Evolutionary conservation across 208 protist genomes (phyloP), one percentile per base, ranked within the genome.

Genomic region (Leishmania amazonensis): DNA sequence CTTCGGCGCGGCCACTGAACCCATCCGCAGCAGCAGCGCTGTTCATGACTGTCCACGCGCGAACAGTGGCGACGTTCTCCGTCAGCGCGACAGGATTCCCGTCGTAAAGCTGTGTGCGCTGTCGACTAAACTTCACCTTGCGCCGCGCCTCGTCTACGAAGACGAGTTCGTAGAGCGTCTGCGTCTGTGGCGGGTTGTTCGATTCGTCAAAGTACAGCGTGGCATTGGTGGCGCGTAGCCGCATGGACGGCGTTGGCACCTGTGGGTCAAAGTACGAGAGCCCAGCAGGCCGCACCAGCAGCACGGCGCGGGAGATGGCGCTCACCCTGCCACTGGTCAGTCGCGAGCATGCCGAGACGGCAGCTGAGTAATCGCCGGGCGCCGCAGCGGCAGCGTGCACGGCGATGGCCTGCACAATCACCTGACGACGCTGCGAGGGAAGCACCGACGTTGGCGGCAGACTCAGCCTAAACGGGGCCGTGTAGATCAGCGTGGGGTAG

Each of bases 161-260:
- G 28, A 94, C 81, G n/a, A 96, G 67, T 83, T 95, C 89, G 81
- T 94, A 96, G 31, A 90, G 84, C 15, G 91, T 95, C 53, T 84
- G 75, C 21, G 88, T 89, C 54, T 87, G 79, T 62, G 87, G 81
- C 8, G 91, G 93, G 78, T 90, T 91, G 71, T 87, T 49, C 7
- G 82, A 87, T 78, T 94, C 92, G 84, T 95, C 94, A 82, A 97
- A 95, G 85, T 97, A 97, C 9, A 97, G 81, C 79, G 85, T 85
- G 9, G 92, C 92, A 58, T 82, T 83, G 17, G 81, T 64, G 21
- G 94, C 86, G 28, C 84, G 85, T 21, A 97, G 65, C 17, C 87
- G 87, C 65, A 89, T 79, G 40, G 91, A 92, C 9, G 94, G 94
- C 0, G 94, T 57, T 5, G 89, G 86, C 40, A 97, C 80, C 6